phyloP scores from a whole-genome alignment of 148 eudicot genomes.

The Selenicereus undatus region DNA sequence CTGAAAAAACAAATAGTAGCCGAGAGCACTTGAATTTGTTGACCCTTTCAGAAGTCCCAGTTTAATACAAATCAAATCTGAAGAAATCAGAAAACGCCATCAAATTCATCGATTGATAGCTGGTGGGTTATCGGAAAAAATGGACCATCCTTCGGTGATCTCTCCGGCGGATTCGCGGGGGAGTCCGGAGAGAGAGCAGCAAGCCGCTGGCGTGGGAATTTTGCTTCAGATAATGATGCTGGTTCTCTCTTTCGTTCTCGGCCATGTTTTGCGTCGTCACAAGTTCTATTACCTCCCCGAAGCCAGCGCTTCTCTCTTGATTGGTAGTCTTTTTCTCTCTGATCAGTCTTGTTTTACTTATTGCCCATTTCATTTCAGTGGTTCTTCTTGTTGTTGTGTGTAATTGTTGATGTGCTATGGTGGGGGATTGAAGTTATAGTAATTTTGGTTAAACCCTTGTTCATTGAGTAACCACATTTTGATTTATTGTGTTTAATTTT shows the following conservation, averaged over 20 bases:
- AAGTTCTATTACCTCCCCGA: constrained; percentile 92
- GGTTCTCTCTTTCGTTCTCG: constrained; percentile 83
- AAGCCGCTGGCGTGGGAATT: constrained; percentile 94
- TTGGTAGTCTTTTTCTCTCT: constrained; percentile 41
- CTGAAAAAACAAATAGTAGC: not conserved
- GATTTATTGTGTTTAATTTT: not conserved
- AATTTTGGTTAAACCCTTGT: not conserved
- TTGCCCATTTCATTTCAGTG: not conserved
- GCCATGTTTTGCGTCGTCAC: constrained; percentile 94
- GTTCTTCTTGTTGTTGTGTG: not conserved
- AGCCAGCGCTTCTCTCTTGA: constrained; percentile 95
- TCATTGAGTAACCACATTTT: not conserved
- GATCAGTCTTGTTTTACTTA: not conserved
- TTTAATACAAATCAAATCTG: not conserved
- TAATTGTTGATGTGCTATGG: too few relatives aligned
- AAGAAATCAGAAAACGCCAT: not conserved
- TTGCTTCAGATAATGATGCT: constrained; percentile 86
- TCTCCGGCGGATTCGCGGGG: constrained; percentile 61
- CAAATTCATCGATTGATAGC: not conserved
- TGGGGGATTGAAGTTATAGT: not conserved
- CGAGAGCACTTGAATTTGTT: not conserved
- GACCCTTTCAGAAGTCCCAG: not conserved
- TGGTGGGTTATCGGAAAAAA: not conserved
- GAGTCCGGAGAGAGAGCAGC: constrained; percentile 78
- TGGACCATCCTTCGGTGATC: constrained; percentile 44